Evolutionary conservation across 305 asterid genomes (phyloP), one percentile per base, ranked within the genome.

Genomic region (Lippia alba): DNA sequence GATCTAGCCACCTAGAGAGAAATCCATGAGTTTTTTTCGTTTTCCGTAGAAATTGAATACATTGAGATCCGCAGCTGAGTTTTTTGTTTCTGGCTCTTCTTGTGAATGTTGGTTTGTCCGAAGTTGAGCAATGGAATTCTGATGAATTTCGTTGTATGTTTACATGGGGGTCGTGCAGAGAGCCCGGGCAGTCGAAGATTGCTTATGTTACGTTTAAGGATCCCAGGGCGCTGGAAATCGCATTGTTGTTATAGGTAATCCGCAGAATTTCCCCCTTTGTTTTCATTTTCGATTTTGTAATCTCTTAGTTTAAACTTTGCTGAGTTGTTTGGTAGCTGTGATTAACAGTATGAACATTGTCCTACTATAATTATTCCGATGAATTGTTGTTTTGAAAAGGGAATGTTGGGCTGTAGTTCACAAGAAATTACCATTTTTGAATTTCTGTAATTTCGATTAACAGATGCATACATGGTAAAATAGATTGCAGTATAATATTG

Each of bases 1-100:
- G 97, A 94, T 94, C 99, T 94, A 78, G 96, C 94, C 8, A 78
- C 82, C 7, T 96, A 89, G 82, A 84, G 99, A 80, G 99, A 94
- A 86, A 85, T 94, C 62, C 96, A 82, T 64, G 97, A 94, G 91
- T 94, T 94, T 84, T 94, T 94, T 79, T 94, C 99, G 0, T 91
- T 94, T 77, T 91, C 99, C 63, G 99, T 97, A 72, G 96, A 89
- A 77, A 94, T 94, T 74, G 97, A 94, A 59, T 84, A 72, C 73
- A 77, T 94, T 77, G 89, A 91, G 91, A 89, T 94, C 86, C 90
- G 76, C 69, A 79, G 89, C 94, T 83, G 45, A 63, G 81, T 24
- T 50, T 15, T 71, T 69, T 68, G 24, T 20, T 24, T 59, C 46
- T 68, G 9, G 40, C 34, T 51, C 32, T 12, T 14, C 8, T 64